phyloP scores from a whole-genome alignment of 176 grass and related monocot genomes.

The Luzula sylvatica region DNA sequence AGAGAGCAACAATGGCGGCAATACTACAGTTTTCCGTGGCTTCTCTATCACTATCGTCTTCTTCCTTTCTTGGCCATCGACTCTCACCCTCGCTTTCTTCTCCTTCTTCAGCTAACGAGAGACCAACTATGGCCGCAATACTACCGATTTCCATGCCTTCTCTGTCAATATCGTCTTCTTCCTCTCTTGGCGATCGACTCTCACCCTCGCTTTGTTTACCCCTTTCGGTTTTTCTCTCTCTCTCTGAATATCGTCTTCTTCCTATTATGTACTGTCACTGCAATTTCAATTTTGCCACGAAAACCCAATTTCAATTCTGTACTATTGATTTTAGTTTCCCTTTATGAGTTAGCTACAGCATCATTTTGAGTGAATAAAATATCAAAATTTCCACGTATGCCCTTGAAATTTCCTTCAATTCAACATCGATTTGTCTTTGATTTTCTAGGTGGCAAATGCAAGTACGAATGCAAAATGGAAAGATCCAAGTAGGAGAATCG shows the following conservation, averaged over 20 bases:
- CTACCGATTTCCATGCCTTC: constrained; percentile 31
- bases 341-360: too few relatives aligned
- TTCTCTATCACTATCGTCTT: constrained; percentile 27
- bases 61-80: constrained; percentile 29
- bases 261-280: too few relatives aligned
- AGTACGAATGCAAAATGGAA: too few relatives aligned
- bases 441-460: too few relatives aligned
- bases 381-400: too few relatives aligned
- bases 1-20: constrained; percentile 24
- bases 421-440: too few relatives aligned
- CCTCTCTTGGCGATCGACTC: constrained; percentile 24
- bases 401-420: too few relatives aligned
- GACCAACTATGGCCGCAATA: constrained; percentile 22
- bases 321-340: too few relatives aligned
- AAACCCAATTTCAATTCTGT: too few relatives aligned
- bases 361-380: too few relatives aligned
- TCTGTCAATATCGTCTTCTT: constrained; percentile 28
- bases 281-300: too few relatives aligned
- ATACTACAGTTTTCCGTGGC: constrained; percentile 30
- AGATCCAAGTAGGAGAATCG: too few relatives aligned
- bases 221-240: constrained; percentile 23
- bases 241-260: constrained; percentile 28
- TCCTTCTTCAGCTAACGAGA: constrained; percentile 19
- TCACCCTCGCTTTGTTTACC: constrained; percentile 5
- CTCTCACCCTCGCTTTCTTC: not conserved